A percentile compares a stretch with the other conserved stretches of the same genome.
phyloP scores from a whole-genome alignment of 1,139 yeast genomes.

The Suhomyces bolitotheri region DNA sequence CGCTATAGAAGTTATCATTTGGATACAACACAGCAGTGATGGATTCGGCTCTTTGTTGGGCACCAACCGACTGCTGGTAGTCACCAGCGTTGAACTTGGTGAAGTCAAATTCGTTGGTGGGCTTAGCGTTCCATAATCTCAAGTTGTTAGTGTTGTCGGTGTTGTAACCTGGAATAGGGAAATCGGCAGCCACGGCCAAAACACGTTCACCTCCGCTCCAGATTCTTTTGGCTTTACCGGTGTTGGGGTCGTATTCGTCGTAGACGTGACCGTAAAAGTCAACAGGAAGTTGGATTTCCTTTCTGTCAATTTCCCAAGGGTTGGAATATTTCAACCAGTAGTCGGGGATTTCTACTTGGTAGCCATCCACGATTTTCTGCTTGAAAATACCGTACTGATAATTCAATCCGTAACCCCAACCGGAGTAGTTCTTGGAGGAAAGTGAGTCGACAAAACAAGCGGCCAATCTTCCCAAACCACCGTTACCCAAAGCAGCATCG shows the following conservation, averaged over 20 bases:
- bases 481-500: conserved; percentile 93
- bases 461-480: conserved; percentile 93
- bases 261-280: conserved; percentile 86
- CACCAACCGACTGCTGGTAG: conserved; percentile 78
- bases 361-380: conserved; percentile 87
- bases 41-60: conserved; percentile 87
- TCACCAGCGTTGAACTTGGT: conserved; percentile 91
- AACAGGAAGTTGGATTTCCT: conserved; percentile 88
- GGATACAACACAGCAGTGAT: conserved; percentile 92
- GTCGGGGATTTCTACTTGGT: conserved; percentile 92
- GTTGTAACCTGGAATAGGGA: conserved; percentile 90
- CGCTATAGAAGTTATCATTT: conserved; percentile 86
- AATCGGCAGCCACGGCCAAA: conserved; percentile 88
- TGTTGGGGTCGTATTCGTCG: conserved; percentile 54
- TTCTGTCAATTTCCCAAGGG: conserved; percentile 91
- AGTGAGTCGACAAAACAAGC: conserved; percentile 93
- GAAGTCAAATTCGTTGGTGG: conserved; percentile 90
- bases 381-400: conserved; percentile 93
- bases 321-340: conserved; percentile 87
- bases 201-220: conserved; percentile 93
- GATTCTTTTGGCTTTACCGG: conserved; percentile 52
- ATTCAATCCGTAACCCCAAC: conserved; percentile 96
- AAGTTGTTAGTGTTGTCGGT: conserved; percentile 84
- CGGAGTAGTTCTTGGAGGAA: conserved; percentile 83
- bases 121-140: conserved; percentile 88